Evolutionary conservation across 2,329 filamentous ascomycete genomes (phyloP), one percentile per base, ranked within the genome.

Genomic region (Aspergillaceae sp.): DNA sequence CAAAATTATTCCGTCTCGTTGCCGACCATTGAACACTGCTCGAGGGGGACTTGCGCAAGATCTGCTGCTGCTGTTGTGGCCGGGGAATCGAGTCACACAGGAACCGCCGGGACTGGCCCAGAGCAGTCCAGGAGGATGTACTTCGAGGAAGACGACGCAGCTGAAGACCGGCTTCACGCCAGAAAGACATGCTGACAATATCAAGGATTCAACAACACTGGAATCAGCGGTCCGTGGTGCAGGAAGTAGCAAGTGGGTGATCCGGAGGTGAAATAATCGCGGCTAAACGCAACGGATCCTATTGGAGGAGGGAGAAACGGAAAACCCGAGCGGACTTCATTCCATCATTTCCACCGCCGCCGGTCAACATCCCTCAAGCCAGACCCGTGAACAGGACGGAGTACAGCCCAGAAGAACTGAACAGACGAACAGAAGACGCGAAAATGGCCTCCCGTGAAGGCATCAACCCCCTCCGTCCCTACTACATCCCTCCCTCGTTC

Each of bases 401-500:
- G 5, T 32, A 32, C 19, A 19, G 19, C 19, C 19, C 19, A 32
- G 30, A 32, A 32, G 30, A 32, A 32, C 8, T 1, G 8, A 5
- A 32, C 30, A 6, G 8, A 28, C 19, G 3, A 38, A 9, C 36
- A 38, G 11, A 38, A 19, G 19, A 19, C 19, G 19, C 19, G 19
- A 19, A 38, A 28, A 38, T 38, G 36, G 36, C 69, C 44, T 61
- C 67, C 50, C 63, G 69, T 62, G 74, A 79, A 56, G 72, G 70
- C 48, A 72, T 74, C 40, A 82, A 82, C 64, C 78, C 78, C 41
- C 66, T 81, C 48, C 70, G 78, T 48, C 78, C 78, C 7, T 82
- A 82, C 56, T 81, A 81, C 58, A 70, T 76, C 51, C 82, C 83
- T 34, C 82, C 83, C 3, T 80, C 82, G 4, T 81, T 85, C 50